Evolutionary conservation across 345 rosid species (phyloP).

Genomic region (Microcos paniculata): DNA sequence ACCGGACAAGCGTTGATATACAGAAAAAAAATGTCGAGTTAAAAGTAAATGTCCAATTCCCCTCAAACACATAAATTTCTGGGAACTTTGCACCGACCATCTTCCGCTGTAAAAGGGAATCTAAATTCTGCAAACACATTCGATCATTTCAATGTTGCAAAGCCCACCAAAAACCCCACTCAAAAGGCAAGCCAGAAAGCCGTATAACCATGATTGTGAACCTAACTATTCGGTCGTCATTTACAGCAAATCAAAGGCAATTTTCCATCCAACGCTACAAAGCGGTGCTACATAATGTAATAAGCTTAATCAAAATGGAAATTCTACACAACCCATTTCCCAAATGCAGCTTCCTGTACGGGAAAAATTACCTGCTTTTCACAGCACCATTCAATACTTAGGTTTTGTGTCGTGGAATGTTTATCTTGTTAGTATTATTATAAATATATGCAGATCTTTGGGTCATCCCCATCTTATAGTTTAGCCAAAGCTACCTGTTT

Average conservation of each 20-base stretch:
- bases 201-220: not conserved
- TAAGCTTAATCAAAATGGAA: not conserved
- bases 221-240: slow-evolving; percentile 15
- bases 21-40: too few species aligned
- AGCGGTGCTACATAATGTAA: too few species aligned
- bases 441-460: not conserved
- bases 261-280: not conserved
- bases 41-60: too few species aligned
- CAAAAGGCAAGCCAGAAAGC: too few species aligned
- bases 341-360: not conserved
- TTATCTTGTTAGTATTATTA: not conserved
- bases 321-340: too few species aligned
- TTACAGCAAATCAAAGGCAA: not conserved
- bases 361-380: slow-evolving; percentile 14
- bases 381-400: slow-evolving; percentile 17
- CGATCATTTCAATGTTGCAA: not conserved
- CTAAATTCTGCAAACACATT: not conserved
- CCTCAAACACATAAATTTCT: too few species aligned
- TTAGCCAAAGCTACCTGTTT: not conserved
- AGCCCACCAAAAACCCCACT: not conserved
- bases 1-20: too few species aligned
- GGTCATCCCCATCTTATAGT: not conserved
- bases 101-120: not conserved
- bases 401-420: too few species aligned
- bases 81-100: not conserved